Evolutionary conservation across 768 basidiomycete genomes (phyloP).

Genomic region (Podaxis mareebaensis): DNA sequence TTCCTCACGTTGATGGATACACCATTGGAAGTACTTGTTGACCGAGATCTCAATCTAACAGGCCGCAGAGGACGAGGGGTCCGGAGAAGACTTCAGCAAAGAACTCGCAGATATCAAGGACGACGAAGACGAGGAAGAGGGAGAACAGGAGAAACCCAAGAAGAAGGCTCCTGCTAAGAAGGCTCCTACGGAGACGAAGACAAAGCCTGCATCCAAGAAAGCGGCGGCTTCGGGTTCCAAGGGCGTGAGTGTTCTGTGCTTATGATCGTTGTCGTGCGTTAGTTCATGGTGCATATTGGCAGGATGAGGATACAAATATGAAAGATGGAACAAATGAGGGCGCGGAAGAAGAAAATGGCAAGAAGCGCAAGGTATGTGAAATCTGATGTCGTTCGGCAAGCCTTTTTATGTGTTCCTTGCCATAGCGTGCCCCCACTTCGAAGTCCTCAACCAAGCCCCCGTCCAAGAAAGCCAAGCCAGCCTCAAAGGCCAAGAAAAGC

Average conservation of each 20-base stretch:
- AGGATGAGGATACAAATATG: constrained; percentile 45
- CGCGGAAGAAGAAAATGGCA: constrained; percentile 49
- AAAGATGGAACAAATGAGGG: constrained; percentile 34
- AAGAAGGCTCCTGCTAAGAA: constrained; percentile 48
- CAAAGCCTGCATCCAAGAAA: constrained; percentile 25
- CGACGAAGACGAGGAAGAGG: constrained; percentile 38
- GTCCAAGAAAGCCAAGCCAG: constrained; percentile 46
- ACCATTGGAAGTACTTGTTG: neutral
- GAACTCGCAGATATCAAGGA: constrained; percentile 40
- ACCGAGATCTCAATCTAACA: constrained; percentile 14
- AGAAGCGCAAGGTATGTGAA: constrained; percentile 70
- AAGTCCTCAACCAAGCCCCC: constrained; percentile 46
- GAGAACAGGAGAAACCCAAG: constrained; percentile 45
- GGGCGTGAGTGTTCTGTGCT: neutral
- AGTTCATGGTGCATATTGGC: constrained; percentile 18
- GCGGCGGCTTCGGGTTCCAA: constrained; percentile 21
- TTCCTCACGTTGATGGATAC: constrained; percentile 8
- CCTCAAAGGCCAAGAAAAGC: constrained; percentile 46
- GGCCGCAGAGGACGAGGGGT: constrained; percentile 36
- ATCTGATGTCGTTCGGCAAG: neutral
- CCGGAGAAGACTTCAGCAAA: constrained; percentile 46
- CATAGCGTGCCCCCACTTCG: constrained; percentile 34
- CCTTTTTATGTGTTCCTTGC: neutral
- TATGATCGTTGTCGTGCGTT: neutral
- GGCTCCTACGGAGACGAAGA: constrained; percentile 23